These are phyloP conservation scores for Bathelium albidoporum DNA, from an alignment of 495 filamentous ascomycete species.

Conservation along the genomic window DNA sequence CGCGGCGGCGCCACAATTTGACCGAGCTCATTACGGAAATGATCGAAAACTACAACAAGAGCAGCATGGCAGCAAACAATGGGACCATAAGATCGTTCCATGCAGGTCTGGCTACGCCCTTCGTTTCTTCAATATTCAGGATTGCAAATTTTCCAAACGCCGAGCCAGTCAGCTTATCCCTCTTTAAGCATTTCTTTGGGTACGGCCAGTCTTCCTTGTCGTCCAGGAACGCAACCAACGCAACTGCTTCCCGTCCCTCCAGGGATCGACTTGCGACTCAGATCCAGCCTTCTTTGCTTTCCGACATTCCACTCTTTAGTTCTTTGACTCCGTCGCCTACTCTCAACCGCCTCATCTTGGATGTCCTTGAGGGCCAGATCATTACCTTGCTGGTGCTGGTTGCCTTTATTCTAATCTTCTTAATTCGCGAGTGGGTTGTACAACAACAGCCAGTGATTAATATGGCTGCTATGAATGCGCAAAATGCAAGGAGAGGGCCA, in stretches of 20 bases:
- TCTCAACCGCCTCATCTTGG: constrained; percentile 71
- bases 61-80: too few relatives aligned
- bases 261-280: not conserved
- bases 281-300: constrained; percentile 45
- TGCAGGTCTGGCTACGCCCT: not conserved
- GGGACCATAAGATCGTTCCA: not conserved
- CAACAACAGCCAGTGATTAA: constrained; percentile 82
- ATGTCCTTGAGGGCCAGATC: constrained; percentile 81
- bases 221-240: constrained; percentile 4
- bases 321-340: constrained; percentile 60
- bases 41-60: not conserved
- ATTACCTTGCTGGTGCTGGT: constrained; percentile 85
- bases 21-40: not conserved
- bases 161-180: not conserved
- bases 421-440: constrained; percentile 96
- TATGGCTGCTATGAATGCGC: constrained; percentile 32
- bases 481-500: not conserved
- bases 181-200: not conserved
- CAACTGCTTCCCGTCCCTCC: not conserved
- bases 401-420: constrained; percentile 86
- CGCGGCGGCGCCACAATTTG: not conserved
- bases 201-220: too few relatives aligned
- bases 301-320: constrained; percentile 60
- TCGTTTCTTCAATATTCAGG: not conserved
- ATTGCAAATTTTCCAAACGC: not conserved